These are phyloP conservation scores for Candida insectorum DNA, from an alignment of 805 yeast species.

Conservation along the genomic window DNA sequence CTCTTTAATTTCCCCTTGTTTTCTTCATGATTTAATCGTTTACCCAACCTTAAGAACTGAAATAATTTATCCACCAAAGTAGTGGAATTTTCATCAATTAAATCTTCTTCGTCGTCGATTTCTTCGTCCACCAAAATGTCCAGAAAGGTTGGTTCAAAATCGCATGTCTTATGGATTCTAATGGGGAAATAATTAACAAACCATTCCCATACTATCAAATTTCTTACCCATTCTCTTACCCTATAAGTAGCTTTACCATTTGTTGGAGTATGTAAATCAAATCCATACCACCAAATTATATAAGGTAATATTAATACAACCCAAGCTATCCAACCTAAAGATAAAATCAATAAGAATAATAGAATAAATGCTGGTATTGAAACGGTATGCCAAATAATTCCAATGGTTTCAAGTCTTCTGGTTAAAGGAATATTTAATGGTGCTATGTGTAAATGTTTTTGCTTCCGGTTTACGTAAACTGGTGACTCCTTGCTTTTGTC, in stretches of 20 bases:
- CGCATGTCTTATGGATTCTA: conserved; percentile 59
- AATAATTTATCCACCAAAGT: conserved; percentile 35
- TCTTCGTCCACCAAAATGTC: conserved; percentile 20
- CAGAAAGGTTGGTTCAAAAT: conserved; percentile 71
- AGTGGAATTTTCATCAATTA: conserved; percentile 34
- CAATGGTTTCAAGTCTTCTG: conserved; percentile 63
- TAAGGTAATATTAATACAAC: conserved; percentile 60
- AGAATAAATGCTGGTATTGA: conserved; percentile 59
- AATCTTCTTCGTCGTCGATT: conserved; percentile 39
- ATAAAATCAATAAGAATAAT: conserved; percentile 48
- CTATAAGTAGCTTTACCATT: conserved; percentile 68
- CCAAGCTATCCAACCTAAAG: conserved; percentile 64
- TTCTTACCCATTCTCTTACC: conserved; percentile 54
- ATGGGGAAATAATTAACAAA: conserved; percentile 83
- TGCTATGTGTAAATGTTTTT: conserved; percentile 38
- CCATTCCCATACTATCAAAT: conserved; percentile 59
- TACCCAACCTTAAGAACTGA: conserved; percentile 32
- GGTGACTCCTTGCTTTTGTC: not conserved
- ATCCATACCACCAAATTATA: conserved; percentile 47
- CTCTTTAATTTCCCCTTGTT: conserved; percentile 16
- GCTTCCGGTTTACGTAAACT: not conserved
- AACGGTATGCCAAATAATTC: conserved; percentile 70
- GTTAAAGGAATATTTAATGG: conserved; percentile 54
- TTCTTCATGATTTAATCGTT: conserved; percentile 27
- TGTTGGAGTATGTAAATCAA: conserved; percentile 66